Evolutionary conservation across 2,329 filamentous ascomycete species (phyloP).

Genomic region (Colletotrichum camelliae): DNA sequence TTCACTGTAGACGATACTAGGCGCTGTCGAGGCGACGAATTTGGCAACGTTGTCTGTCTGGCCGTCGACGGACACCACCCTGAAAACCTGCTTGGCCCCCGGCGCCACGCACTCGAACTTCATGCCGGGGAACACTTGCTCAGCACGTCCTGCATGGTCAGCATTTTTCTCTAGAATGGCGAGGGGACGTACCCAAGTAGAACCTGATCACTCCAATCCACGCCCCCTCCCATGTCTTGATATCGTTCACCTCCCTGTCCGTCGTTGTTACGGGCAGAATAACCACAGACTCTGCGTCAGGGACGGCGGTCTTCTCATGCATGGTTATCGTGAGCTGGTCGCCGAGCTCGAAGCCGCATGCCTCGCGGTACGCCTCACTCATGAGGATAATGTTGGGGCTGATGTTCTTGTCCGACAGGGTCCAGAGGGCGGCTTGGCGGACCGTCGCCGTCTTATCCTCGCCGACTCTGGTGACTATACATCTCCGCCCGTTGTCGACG

Average conservation of each 20-base stretch:
- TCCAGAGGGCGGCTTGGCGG: conserved; percentile 56
- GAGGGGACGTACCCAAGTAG: neutral
- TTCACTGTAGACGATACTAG: neutral
- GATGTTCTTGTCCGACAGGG: conserved; percentile 63
- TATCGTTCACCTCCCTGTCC: conserved; percentile 38
- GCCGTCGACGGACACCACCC: conserved; percentile 60
- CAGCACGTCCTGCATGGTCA: conserved; percentile 58
- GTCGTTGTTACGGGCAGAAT: conserved; percentile 8
- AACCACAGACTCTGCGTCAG: conserved; percentile 59
- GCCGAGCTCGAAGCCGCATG: conserved; percentile 74
- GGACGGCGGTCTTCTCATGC: conserved; percentile 53
- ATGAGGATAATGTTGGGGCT: conserved; percentile 73
- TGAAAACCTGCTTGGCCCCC: conserved; percentile 66
- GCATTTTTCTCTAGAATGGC: conserved; percentile 8
- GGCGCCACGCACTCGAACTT: conserved; percentile 67
- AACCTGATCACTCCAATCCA: conserved; percentile 11
- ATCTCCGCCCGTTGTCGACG: conserved; percentile 47
- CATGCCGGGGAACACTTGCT: conserved; percentile 74
- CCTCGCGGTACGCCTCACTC: conserved; percentile 75
- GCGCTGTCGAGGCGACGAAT: conserved; percentile 41
- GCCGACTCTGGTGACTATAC: conserved; percentile 41
- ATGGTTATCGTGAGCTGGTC: conserved; percentile 69
- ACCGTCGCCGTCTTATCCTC: conserved; percentile 24
- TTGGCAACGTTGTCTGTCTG: conserved; percentile 48
- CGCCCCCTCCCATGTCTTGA: conserved; percentile 27